Base-by-base conservation (phyloP, 2,329 filamentous ascomycete species). In the Apiospora malaysiana region DNA sequence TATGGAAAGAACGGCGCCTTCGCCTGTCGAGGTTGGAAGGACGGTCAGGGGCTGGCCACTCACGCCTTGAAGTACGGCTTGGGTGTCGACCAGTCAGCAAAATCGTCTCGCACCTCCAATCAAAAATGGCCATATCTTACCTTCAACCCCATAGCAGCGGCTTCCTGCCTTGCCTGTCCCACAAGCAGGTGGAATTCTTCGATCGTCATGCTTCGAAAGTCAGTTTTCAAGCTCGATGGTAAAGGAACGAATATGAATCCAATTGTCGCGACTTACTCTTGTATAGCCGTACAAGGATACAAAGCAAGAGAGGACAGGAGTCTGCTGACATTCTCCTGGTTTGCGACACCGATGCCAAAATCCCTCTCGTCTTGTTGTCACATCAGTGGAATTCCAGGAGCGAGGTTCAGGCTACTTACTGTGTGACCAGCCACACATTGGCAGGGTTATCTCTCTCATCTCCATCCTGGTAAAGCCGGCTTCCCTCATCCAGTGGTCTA, bases 381-480 rank as follows among this genome's bases (percentile, higher is more conserved):
- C 75, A 71, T 77, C 68, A 77, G 71, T 59, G 68, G 40, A 40
- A 32, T 69, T 70, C 16, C 9, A 8, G 23, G 25, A 46, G 18
- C 23, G n/a, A 45, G 6, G 16, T 16, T 16, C 4, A 12, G 16
- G 32, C 67, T 25, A 32, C 86, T 76, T 83, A 94, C 92, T 87
- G 73, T 79, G 88, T 25, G 91, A 85, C 92, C 92, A 94, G 42
- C 83, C 89, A 78, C 90, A 93, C 79, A 93, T 88, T 21, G 91
- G 92, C 68, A 94, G 79, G 68, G 86, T 89, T 71, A 94, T 86
- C 82, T 93, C 78, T 70, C 77, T 74, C 70, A 86, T 85, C 76
- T 93, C 91, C 51, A 94, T 86, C 47, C 93, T 89, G 7, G 87
- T 87, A 77, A 94, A 91, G 0, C 92, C 92, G 9, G 90, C 89